Conservation (phyloP, 805 yeast genomes). For the Scheffersomyces ergatensis region DNA sequence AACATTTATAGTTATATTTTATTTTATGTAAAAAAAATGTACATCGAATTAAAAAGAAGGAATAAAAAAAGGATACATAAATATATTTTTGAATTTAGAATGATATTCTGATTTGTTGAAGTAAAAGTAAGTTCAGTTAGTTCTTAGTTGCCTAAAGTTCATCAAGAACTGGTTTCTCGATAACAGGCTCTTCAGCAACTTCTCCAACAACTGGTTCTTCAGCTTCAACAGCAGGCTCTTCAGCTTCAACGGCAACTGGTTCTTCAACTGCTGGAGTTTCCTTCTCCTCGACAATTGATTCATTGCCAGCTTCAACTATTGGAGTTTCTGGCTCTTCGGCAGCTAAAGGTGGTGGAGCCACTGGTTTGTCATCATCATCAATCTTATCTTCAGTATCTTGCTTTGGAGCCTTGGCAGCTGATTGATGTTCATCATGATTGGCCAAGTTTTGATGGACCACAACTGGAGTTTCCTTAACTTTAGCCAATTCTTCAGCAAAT, state of each 20-base stretch:
- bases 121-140: no score
- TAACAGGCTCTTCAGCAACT: slow-evolving; percentile 5
- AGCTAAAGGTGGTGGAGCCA: slow-evolving; percentile 6
- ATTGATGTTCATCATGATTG: slow-evolving; percentile 6
- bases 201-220: not conserved
- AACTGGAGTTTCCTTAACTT: slow-evolving; percentile 22
- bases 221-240: slow-evolving; percentile 1
- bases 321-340: slow-evolving; percentile 6
- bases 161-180: slow-evolving; percentile 3
- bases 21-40: no score
- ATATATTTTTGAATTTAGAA: no score
- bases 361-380: not conserved
- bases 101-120: no score
- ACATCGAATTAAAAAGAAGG: not conserved
- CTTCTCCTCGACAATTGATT: slow-evolving; percentile 1
- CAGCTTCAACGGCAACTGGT: slow-evolving; percentile 1
- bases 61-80: no score
- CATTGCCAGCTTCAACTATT: not conserved
- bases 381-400: not conserved
- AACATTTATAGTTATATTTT: no score
- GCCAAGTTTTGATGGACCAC: slow-evolving; percentile 3
- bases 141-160: not conserved
- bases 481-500: slow-evolving; percentile 14
- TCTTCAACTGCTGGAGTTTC: slow-evolving; percentile 1
- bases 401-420: slow-evolving; percentile 2